phyloP scores from a whole-genome alignment of 2,329 filamentous ascomycete species.

The Talaromyces sp. region DNA sequence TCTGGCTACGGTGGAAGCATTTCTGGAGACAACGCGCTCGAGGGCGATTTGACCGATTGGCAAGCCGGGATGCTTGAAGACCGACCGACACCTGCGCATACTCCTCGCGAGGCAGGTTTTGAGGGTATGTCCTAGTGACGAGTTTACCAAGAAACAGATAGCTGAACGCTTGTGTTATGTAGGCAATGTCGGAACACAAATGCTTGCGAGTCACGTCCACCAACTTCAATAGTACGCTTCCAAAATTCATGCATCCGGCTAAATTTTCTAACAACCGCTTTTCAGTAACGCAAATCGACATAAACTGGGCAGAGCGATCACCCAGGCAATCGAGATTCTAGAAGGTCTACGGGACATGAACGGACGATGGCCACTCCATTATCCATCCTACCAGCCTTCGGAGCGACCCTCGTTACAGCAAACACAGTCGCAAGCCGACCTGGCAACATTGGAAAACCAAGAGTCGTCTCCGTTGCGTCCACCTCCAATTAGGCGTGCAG shows the following conservation, averaged over 20 bases:
- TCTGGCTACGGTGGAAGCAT: constrained; percentile 89
- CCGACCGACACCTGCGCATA: constrained; percentile 55
- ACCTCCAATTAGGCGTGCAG: constrained; percentile 63
- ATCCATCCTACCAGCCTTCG: constrained; percentile 61
- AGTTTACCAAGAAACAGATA: neutral
- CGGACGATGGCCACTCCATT: constrained; percentile 86
- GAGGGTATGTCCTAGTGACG: constrained; percentile 34
- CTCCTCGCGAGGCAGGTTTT: constrained; percentile 47
- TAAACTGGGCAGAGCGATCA: constrained; percentile 82
- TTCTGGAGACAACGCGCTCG: constrained; percentile 57
- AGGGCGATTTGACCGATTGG: constrained; percentile 48
- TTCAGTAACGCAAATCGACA: constrained; percentile 77
- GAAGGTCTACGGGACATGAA: constrained; percentile 86
- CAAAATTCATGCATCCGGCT: neutral
- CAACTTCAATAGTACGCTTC: constrained; percentile 73
- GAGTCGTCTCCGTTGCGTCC: constrained; percentile 40
- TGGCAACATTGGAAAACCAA: constrained; percentile 20
- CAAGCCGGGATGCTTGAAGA: constrained; percentile 56
- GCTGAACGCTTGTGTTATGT: constrained; percentile 10
- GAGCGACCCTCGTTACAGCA: constrained; percentile 37
- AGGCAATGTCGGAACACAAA: constrained; percentile 62
- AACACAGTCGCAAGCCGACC: constrained; percentile 34
- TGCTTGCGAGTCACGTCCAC: constrained; percentile 77
- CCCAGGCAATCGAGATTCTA: constrained; percentile 77
- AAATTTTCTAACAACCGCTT: constrained; percentile 9